These are phyloP conservation scores for Penicillium sp. DNA, from an alignment of 2,329 filamentous ascomycete species.

Conservation along the genomic window DNA sequence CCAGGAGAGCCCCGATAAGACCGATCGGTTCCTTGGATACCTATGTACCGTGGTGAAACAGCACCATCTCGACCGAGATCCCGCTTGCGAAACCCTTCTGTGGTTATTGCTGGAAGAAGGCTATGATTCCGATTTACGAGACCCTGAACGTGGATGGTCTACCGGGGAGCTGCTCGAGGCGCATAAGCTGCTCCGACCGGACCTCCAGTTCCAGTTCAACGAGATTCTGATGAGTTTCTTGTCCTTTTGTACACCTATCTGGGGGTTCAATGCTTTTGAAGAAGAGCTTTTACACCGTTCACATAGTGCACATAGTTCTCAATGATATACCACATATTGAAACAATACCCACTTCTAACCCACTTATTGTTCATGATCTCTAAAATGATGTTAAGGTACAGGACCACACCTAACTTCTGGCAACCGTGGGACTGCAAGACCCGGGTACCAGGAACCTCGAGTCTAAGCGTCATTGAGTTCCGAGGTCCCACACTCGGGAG, in stretches of 20 bases:
- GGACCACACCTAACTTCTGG: no score
- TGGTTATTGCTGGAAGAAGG: constrained; percentile 42
- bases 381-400: no score
- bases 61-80: constrained; percentile 36
- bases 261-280: constrained; percentile 37
- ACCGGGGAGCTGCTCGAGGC: constrained; percentile 38
- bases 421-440: no score
- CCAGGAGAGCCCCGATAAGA: constrained; percentile 31
- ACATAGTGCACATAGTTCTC: neutral
- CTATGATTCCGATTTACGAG: constrained; percentile 36
- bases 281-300: constrained; percentile 29
- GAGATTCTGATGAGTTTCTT: constrained; percentile 41
- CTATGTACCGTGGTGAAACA: constrained; percentile 26
- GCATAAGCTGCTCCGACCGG: constrained; percentile 37
- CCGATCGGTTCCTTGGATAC: constrained; percentile 35
- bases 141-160: constrained; percentile 39
- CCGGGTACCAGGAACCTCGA: no score
- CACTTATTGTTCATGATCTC: no score
- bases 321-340: neutral
- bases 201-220: constrained; percentile 42
- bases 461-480: no score
- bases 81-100: constrained; percentile 41
- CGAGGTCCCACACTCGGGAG: no score
- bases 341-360: no score
- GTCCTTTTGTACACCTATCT: constrained; percentile 33